Conservation (phyloP, 2,329 filamentous ascomycete species). For the Colletotrichum lentis region DNA sequence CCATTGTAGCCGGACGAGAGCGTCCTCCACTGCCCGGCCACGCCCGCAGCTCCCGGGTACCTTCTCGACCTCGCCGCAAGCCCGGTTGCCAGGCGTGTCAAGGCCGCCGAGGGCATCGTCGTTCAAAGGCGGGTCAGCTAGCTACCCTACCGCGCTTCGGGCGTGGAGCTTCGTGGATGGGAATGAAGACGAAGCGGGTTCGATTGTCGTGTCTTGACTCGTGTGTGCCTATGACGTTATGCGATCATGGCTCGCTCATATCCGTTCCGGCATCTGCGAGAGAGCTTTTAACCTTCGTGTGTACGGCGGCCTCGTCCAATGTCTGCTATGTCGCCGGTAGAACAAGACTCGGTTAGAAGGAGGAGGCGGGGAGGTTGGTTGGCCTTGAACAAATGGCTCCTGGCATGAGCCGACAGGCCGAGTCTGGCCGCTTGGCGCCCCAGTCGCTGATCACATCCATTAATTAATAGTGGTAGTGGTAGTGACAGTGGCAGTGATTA, state of each 20-base stretch:
- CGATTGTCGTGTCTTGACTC: neutral
- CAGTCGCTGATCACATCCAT: neutral
- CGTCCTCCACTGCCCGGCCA: neutral
- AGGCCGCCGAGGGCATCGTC: neutral
- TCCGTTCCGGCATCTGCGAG: neutral
- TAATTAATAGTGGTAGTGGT: too few species aligned
- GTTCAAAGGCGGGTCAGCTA: neutral
- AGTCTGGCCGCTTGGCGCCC: constrained; percentile 15
- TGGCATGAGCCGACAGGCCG: neutral
- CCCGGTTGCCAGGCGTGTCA: neutral
- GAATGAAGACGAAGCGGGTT: too few species aligned
- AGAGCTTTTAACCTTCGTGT: neutral
- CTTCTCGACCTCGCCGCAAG: neutral
- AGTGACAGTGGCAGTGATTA: too few species aligned
- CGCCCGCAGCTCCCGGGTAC: too few species aligned
- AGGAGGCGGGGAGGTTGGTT: neutral
- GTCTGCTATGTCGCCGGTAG: neutral
- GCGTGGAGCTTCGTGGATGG: neutral
- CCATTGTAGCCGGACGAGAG: neutral
- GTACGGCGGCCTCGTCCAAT: neutral
- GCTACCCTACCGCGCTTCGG: neutral
- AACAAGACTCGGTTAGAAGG: neutral
- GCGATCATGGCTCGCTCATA: constrained; percentile 4
- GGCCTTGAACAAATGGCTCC: neutral
- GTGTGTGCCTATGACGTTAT: neutral